phyloP scores from a whole-genome alignment of 1,139 yeast species.

The Blastobotrys persicus region DNA sequence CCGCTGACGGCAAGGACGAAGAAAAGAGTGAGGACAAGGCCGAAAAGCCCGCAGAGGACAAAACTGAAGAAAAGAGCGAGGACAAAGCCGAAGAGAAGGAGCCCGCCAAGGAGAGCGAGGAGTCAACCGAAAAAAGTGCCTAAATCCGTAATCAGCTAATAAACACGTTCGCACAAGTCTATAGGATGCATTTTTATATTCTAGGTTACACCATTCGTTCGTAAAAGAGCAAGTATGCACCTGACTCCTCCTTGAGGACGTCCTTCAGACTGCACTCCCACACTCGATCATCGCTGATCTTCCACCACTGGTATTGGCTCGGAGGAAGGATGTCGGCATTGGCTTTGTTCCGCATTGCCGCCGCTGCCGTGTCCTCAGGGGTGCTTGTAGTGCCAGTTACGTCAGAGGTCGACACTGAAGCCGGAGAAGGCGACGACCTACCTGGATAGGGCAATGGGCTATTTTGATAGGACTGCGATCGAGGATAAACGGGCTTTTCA shows the following conservation, averaged over 20 bases:
- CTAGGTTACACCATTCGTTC: conserved; percentile 39
- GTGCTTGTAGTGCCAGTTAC: conserved; percentile 15
- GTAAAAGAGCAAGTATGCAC: conserved; percentile 81
- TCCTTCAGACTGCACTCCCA: conserved; percentile 60
- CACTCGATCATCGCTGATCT: conserved; percentile 72
- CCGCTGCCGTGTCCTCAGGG: conserved; percentile 9
- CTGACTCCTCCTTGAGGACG: conserved; percentile 65
- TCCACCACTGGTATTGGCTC: conserved; percentile 58
- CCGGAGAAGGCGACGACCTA: conserved; percentile 27
- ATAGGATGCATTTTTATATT: neutral
- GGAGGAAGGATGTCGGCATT: conserved; percentile 14
- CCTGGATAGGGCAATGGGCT: conserved; percentile 22
- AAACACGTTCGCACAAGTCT: neutral
- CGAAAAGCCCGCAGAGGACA: neutral
- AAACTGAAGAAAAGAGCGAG: conserved; percentile 5
- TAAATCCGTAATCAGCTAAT: conserved; percentile 4
- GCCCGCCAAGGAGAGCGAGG: conserved; percentile 4
- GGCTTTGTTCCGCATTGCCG: conserved; percentile 9
- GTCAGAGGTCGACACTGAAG: conserved; percentile 22
- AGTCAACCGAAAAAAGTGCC: conserved; percentile 5
- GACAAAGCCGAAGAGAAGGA: neutral
- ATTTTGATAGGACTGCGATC: conserved; percentile 6
- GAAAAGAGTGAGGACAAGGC: neutral
- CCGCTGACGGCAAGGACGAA: conserved; percentile 5
- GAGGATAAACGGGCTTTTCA: conserved; percentile 3